Evolutionary conservation across 1,284 basidiomycete species (phyloP), one percentile per base, ranked within the genome.

Genomic region (Leccinum pachyderme): DNA sequence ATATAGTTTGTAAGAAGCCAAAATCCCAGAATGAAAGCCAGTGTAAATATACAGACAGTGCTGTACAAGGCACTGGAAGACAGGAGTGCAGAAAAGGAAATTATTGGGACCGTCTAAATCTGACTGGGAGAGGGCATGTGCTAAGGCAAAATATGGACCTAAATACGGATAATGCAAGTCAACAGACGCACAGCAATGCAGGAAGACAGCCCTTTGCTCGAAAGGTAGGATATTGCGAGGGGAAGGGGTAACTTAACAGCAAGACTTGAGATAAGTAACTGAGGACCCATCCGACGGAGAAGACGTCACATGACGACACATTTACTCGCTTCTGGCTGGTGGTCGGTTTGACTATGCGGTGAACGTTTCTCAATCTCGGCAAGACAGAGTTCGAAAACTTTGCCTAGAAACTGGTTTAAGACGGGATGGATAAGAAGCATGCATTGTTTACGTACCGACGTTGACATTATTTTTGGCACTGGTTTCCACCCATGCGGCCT

Each of bases 381-480:
- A 56, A 97, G 81, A 67, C 93, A 91, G 44, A 89, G 79, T 64
- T 97, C 92, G 61, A 97, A 97, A 7, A 95, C 93, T 68, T 88
- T 87, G 73, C 80, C 93, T 95, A 37, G 64, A 46, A 53, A 57
- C 32, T 15, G 39, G 15, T 33, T 51, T 54, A 33, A 54, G 61
- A 53, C 47, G 61, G 49, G 32, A 51, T 49, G 45, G 5, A 7
- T 27, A 25, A 53, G 39, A 5, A 37, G 39, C 22, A 28, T 37
- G 52, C 45, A 49, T 35, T 52, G 44, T 49, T 28, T 44, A 47
- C 93, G 74, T 65, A 94, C 93, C 82, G 62, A 98, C 89, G 73
- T 97, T 96, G 72, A 86, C 74, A 62, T 95, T 93, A 62, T 86
- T 82, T 78, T 93, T 93, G 44, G 95, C 93, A 63, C 90, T 93